Conservation (phyloP, 768 basidiomycete genomes). For the Ramaria sp. region DNA sequence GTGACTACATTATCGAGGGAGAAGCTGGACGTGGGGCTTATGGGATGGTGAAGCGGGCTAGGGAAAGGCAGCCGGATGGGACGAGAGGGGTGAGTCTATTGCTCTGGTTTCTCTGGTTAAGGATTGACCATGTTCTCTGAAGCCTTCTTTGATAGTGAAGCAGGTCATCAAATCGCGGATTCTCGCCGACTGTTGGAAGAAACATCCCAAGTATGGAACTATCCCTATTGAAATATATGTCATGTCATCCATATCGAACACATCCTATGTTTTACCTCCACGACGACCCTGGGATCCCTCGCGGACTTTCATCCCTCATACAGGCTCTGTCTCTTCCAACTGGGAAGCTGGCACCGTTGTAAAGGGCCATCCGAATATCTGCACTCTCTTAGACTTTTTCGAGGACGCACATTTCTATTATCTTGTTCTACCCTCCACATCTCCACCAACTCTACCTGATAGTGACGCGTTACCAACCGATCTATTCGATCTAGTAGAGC, state of each 20-base stretch:
- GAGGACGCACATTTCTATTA: conserved; percentile 97
- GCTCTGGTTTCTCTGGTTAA: conserved; percentile 11
- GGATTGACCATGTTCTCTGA: conserved; percentile 13
- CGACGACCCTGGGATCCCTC: conserved; percentile 78
- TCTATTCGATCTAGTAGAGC: conserved; percentile 92
- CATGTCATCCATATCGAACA: conserved; percentile 82
- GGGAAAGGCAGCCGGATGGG: conserved; percentile 66
- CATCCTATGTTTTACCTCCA: conserved; percentile 65
- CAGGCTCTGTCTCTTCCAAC: conserved; percentile 18
- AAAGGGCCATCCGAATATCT: conserved; percentile 92
- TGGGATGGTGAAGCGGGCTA: conserved; percentile 84
- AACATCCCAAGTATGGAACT: conserved; percentile 86
- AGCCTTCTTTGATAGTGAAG: conserved; percentile 92
- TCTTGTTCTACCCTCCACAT: conserved; percentile 73
- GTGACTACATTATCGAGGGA: conserved; percentile 73
- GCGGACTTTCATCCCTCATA: conserved; percentile 24
- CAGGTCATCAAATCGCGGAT: conserved; percentile 98
- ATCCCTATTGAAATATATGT: conserved; percentile 98
- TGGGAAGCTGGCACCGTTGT: conserved; percentile 66
- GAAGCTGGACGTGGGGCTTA: conserved; percentile 94
- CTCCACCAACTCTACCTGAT: conserved; percentile 43
- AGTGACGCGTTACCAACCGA: conserved; percentile 58
- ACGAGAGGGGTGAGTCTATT: conserved; percentile 62
- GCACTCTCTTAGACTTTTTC: conserved; percentile 91
- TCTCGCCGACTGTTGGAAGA: conserved; percentile 98